phyloP scores from a whole-genome alignment of 495 filamentous ascomycete species.

The Penicillium paradoxum region DNA sequence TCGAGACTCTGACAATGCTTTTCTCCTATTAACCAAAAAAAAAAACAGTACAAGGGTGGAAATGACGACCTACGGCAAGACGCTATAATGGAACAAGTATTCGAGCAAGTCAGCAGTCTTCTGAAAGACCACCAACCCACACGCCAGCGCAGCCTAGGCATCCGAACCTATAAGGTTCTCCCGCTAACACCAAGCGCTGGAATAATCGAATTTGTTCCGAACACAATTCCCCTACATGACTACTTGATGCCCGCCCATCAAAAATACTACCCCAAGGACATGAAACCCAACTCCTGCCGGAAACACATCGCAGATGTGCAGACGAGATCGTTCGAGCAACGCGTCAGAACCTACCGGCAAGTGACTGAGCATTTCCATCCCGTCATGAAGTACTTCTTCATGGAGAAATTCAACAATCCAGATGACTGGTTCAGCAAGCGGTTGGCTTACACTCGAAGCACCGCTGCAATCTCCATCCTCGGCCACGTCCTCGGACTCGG shows the following conservation, averaged over 20 bases:
- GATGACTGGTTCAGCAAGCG: conserved; percentile 91
- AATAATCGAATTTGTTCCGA: conserved; percentile 94
- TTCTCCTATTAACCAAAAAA: conserved; percentile 1
- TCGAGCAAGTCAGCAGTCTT: conserved; percentile 87
- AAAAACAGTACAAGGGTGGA: conserved; percentile 73
- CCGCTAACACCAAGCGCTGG: conserved; percentile 78
- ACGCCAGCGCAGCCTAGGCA: conserved; percentile 77
- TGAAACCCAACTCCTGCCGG: conserved; percentile 67
- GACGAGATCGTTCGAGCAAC: conserved; percentile 58
- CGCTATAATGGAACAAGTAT: conserved; percentile 99
- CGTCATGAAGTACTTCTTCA: conserved; percentile 95
- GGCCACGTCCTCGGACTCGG: conserved; percentile 93
- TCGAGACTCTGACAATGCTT: not conserved
- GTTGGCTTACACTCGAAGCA: conserved; percentile 84
- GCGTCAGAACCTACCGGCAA: conserved; percentile 66
- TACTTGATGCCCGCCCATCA: conserved; percentile 88
- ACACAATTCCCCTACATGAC: conserved; percentile 86
- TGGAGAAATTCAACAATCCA: conserved; percentile 88
- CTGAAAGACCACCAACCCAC: conserved; percentile 80
- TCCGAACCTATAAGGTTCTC: conserved; percentile 93
- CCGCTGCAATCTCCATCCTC: conserved; percentile 90
- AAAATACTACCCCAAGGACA: conserved; percentile 77
- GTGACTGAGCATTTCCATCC: conserved; percentile 80
- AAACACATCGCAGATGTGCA: conserved; percentile 72
- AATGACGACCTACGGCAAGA: conserved; percentile 97